These are phyloP conservation scores for Penicillium soppii DNA, from an alignment of 495 filamentous ascomycete genomes.

Conservation along the genomic window DNA sequence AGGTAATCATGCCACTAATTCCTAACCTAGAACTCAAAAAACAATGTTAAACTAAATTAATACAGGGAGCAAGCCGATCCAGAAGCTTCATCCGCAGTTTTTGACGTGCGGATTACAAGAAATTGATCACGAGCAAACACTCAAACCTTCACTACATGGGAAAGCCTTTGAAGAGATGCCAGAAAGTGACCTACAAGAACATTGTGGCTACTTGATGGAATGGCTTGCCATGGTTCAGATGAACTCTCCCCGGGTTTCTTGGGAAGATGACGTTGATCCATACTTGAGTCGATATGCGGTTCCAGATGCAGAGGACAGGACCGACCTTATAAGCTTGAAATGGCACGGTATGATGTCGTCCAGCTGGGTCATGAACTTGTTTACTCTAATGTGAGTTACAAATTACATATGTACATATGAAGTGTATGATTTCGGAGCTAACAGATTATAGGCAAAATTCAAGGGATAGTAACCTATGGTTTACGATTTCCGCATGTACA, in stretches of 20 bases:
- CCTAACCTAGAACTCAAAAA: neutral
- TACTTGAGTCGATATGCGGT: conserved; percentile 80
- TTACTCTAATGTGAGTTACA: conserved; percentile 40
- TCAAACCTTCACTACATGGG: conserved; percentile 46
- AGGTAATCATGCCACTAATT: conserved; percentile 17
- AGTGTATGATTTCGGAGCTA: too few relatives aligned
- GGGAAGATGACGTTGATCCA: conserved; percentile 70
- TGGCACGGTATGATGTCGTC: conserved; percentile 49
- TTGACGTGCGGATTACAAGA: conserved; percentile 31
- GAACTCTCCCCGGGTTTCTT: conserved; percentile 66
- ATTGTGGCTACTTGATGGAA: conserved; percentile 68
- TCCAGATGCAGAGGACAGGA: conserved; percentile 41
- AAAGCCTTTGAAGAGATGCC: conserved; percentile 37
- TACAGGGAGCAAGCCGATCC: conserved; percentile 45
- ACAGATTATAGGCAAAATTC: conserved; percentile 1
- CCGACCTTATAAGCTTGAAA: conserved; percentile 39
- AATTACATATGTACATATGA: too few relatives aligned
- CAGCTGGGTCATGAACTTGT: conserved; percentile 40
- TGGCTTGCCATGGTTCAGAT: conserved; percentile 79
- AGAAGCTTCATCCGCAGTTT: conserved; percentile 52
- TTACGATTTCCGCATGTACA: conserved; percentile 37
- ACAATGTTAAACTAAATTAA: neutral
- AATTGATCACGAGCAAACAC: conserved; percentile 32
- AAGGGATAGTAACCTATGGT: conserved; percentile 27
- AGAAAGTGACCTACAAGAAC: conserved; percentile 54